Conservation (phyloP, 1,139 yeast genomes). For the Arxiozyma telluris region DNA sequence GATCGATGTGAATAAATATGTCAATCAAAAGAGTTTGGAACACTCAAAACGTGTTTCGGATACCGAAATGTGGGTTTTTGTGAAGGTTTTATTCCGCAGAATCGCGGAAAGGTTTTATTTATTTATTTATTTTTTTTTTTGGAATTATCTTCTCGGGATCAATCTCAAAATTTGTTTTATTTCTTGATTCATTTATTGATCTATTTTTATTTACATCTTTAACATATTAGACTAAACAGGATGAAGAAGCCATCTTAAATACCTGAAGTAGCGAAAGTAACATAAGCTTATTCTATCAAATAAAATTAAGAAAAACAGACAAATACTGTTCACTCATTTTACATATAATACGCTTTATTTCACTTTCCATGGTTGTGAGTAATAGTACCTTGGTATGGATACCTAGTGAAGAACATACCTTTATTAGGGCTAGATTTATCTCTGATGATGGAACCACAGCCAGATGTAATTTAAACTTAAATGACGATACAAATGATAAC, state of each 20-base stretch:
- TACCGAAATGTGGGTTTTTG: too few species aligned
- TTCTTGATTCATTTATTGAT: background rate
- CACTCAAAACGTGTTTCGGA: too few species aligned
- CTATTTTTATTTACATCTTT: background rate
- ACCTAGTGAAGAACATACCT: constrained; percentile 57
- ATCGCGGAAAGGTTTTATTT: too few species aligned
- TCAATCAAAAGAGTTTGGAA: too few species aligned
- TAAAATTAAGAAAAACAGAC: background rate
- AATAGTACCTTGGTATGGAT: constrained; percentile 63
- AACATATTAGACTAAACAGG: too few species aligned
- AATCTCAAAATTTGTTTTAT: background rate
- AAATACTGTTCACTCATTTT: background rate
- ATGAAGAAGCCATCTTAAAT: too few species aligned
- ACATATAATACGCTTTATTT: background rate
- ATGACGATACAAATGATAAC: constrained; percentile 9
- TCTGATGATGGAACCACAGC: constrained; percentile 11
- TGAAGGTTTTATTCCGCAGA: too few species aligned
- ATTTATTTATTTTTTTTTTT: too few species aligned
- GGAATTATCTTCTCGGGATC: background rate
- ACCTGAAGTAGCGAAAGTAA: background rate
- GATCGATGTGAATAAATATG: too few species aligned
- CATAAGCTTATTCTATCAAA: background rate
- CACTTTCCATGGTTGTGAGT: constrained; percentile 3
- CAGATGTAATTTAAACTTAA: constrained; percentile 13
- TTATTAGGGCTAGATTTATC: constrained; percentile 58